These are phyloP conservation scores for Lachnellula willkommii DNA, from an alignment of 2,329 filamentous ascomycete genomes.

Conservation along the genomic window DNA sequence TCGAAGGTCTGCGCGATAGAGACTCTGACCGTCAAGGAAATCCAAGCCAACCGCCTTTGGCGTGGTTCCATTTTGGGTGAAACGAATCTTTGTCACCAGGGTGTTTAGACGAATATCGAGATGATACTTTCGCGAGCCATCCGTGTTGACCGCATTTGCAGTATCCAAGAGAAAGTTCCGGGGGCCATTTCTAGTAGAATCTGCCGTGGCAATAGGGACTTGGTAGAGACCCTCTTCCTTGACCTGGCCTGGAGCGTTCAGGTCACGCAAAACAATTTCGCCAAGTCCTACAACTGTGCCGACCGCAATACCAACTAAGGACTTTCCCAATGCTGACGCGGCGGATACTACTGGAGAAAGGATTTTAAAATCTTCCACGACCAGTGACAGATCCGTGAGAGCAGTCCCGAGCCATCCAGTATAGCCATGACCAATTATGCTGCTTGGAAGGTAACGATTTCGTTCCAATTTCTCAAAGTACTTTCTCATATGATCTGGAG, in stretches of 20 bases:
- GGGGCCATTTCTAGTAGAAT: not conserved
- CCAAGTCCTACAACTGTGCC: slow-evolving; percentile 15
- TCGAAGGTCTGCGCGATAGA: slow-evolving; percentile 42
- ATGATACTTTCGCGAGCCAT: slow-evolving; percentile 19
- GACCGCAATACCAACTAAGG: slow-evolving; percentile 8
- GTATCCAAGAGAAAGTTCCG: slow-evolving; percentile 24
- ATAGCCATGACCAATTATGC: slow-evolving; percentile 26
- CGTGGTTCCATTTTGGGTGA: slow-evolving; percentile 19
- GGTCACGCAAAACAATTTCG: slow-evolving; percentile 13
- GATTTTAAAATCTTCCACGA: too few relatives aligned
- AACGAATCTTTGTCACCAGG: slow-evolving; percentile 39
- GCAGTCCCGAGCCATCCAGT: slow-evolving; percentile 28
- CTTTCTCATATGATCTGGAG: slow-evolving; percentile 35
- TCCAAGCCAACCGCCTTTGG: slow-evolving; percentile 37
- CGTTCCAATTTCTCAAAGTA: slow-evolving; percentile 41
- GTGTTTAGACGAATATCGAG: slow-evolving; percentile 17
- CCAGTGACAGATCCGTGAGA: not conserved
- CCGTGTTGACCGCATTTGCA: slow-evolving; percentile 12
- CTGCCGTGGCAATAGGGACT: too few relatives aligned
- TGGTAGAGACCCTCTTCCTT: too few relatives aligned
- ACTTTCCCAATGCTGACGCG: not conserved
- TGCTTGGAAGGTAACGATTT: slow-evolving; percentile 37
- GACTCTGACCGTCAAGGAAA: slow-evolving; percentile 36
- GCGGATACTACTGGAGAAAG: too few relatives aligned
- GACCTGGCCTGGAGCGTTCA: too few relatives aligned